Evolutionary conservation across 2,329 filamentous ascomycete genomes (phyloP).

Genomic region (Nannizziopsis arthrosporioides): DNA sequence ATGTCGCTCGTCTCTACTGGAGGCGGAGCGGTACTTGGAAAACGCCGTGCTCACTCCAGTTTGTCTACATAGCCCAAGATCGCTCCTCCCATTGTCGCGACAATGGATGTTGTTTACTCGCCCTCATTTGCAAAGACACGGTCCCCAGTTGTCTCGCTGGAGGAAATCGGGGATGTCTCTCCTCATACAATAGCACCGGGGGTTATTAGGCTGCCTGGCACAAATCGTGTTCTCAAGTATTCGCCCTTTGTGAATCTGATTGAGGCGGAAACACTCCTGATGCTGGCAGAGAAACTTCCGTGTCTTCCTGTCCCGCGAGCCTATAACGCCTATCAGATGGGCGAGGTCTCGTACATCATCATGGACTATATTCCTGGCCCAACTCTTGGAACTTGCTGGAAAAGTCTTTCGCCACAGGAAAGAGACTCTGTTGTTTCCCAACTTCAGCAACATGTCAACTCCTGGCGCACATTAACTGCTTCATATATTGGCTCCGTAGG

Average conservation of each 20-base stretch:
- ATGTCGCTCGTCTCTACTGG: too few relatives aligned
- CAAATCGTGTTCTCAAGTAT: slow-evolving; percentile 16
- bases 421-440: neutral
- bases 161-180: slow-evolving; percentile 11
- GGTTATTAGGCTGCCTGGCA: slow-evolving; percentile 14
- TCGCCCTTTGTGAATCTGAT: slow-evolving; percentile 15
- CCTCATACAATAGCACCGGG: slow-evolving; percentile 8
- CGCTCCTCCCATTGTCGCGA: neutral
- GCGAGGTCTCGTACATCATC: slow-evolving; percentile 7
- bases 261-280: slow-evolving; percentile 17
- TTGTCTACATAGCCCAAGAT: slow-evolving; percentile 3
- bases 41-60: too few relatives aligned
- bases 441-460: slow-evolving; percentile 3
- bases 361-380: slow-evolving; percentile 6
- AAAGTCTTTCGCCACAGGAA: neutral
- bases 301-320: neutral
- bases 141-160: slow-evolving; percentile 7
- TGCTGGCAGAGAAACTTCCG: slow-evolving; percentile 14
- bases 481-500: slow-evolving; percentile 8
- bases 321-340: slow-evolving; percentile 7
- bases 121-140: slow-evolving; percentile 5
- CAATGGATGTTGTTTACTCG: slow-evolving; percentile 9
- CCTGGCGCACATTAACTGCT: slow-evolving; percentile 3
- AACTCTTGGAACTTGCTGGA: neutral
- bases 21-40: too few relatives aligned